Conservation (phyloP, 257 asterid genomes). For the Jacaranda copaia region DNA sequence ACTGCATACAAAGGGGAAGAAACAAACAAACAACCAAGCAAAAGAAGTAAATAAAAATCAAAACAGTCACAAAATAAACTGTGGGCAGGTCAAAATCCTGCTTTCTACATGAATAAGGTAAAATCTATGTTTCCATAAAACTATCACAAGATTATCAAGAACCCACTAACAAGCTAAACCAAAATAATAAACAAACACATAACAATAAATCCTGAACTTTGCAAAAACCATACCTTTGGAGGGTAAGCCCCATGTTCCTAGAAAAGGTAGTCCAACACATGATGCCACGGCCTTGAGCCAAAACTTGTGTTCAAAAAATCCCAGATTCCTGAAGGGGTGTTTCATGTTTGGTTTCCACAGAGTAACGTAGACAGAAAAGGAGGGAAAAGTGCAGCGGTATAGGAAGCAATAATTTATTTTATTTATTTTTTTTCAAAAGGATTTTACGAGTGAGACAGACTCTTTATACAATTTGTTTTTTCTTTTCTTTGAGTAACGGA, state of each 20-base stretch:
- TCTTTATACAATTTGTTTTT: conserved; percentile 34
- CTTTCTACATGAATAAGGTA: background rate
- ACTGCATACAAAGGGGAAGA: too few species aligned
- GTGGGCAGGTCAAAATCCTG: background rate
- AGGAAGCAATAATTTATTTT: background rate
- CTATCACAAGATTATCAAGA: background rate
- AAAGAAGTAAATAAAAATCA: background rate
- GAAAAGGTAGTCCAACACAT: conserved; percentile 20
- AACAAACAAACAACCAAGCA: too few species aligned
- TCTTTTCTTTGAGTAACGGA: conserved; percentile 25
- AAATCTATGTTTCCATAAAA: background rate
- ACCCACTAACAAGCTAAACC: background rate
- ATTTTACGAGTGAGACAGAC: conserved; percentile 38
- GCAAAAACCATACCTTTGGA: conserved; percentile 37
- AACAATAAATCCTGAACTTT: background rate
- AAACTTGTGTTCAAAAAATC: conserved; percentile 25
- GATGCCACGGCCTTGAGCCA: conserved; percentile 37
- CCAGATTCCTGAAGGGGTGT: conserved; percentile 30
- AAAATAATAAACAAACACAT: background rate
- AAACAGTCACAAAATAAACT: conserved; percentile 11
- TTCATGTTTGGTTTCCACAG: conserved; percentile 30
- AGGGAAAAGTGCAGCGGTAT: conserved; percentile 4
- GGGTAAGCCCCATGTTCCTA: conserved; percentile 39
- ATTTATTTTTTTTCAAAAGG: conserved; percentile 37
- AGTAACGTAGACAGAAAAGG: conserved; percentile 17